These are phyloP conservation scores for Erythrophleum ivorense DNA, from an alignment of 331 rosid species.

Conservation along the genomic window DNA sequence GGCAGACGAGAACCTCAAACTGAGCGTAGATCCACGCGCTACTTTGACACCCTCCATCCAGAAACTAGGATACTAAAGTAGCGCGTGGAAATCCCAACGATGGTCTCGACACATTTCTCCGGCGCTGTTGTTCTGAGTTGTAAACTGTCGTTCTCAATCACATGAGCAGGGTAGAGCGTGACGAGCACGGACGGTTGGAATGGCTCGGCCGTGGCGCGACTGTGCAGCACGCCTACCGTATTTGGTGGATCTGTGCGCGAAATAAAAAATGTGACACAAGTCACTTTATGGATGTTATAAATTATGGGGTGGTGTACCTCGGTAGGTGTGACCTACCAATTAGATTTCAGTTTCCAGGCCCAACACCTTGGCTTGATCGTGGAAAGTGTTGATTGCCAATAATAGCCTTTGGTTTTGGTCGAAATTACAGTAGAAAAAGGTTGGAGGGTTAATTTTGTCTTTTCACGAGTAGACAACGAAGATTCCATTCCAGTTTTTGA, in stretches of 20 bases:
- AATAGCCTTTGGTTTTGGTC: background rate
- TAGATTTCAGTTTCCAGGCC: conserved; percentile 31
- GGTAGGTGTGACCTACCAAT: conserved; percentile 41
- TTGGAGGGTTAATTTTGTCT: background rate
- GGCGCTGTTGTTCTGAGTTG: background rate
- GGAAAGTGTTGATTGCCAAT: background rate
- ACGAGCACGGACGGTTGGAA: conserved; percentile 9
- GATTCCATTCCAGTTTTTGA: background rate
- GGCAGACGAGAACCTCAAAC: background rate
- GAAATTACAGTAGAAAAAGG: background rate
- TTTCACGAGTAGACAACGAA: background rate
- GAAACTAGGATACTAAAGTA: background rate
- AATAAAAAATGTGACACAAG: background rate
- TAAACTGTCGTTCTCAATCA: conserved; percentile 37
- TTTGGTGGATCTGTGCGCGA: background rate
- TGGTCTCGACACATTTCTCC: background rate
- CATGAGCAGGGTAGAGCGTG: conserved; percentile 5
- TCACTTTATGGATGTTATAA: conserved; percentile 6
- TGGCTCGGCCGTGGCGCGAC: background rate
- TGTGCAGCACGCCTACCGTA: background rate
- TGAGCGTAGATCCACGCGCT: background rate
- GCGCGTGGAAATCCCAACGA: conserved; percentile 33
- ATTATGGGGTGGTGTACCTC: background rate
- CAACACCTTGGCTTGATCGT: background rate
- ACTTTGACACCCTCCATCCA: background rate